phyloP scores from a whole-genome alignment of 1,139 yeast species.

The Pichiaceae sp. region DNA sequence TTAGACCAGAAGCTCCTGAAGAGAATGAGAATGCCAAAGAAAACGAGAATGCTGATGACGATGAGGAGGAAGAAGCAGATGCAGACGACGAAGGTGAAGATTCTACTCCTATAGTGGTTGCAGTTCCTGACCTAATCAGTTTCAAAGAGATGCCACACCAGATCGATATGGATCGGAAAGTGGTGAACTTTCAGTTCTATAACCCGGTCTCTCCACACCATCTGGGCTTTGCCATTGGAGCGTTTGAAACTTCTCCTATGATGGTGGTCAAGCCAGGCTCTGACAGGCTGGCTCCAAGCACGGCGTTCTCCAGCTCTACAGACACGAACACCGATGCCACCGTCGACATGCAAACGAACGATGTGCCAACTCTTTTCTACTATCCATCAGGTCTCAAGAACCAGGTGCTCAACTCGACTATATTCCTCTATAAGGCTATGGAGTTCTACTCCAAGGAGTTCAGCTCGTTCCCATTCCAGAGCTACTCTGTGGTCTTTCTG shows the following conservation, averaged over 20 bases:
- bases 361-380: slow-evolving; percentile 48
- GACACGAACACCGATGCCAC: slow-evolving; percentile 22
- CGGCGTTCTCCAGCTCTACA: slow-evolving; percentile 2
- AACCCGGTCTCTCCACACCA: slow-evolving; percentile 92
- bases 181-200: slow-evolving; percentile 70
- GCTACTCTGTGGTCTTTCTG: slow-evolving; percentile 72
- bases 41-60: slow-evolving; percentile 9
- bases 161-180: slow-evolving; percentile 61
- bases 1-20: slow-evolving; percentile 29
- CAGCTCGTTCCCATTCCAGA: slow-evolving; percentile 88
- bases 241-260: slow-evolving; percentile 57
- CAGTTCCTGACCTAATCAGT: slow-evolving; percentile 65
- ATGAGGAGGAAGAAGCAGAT: slow-evolving; percentile 27
- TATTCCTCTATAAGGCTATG: slow-evolving; percentile 68
- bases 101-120: slow-evolving; percentile 53
- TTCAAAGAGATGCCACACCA: slow-evolving; percentile 46
- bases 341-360: slow-evolving; percentile 21
- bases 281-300: slow-evolving; percentile 19
- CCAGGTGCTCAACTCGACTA: slow-evolving; percentile 65
- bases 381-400: slow-evolving; percentile 48
- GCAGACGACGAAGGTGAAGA: slow-evolving; percentile 28
- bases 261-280: slow-evolving; percentile 31
- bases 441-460: slow-evolving; percentile 81
- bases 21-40: slow-evolving; percentile 21
- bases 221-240: slow-evolving; percentile 93